Conservation (phyloP, 345 rosid species). For the Clarkia xantiana region DNA sequence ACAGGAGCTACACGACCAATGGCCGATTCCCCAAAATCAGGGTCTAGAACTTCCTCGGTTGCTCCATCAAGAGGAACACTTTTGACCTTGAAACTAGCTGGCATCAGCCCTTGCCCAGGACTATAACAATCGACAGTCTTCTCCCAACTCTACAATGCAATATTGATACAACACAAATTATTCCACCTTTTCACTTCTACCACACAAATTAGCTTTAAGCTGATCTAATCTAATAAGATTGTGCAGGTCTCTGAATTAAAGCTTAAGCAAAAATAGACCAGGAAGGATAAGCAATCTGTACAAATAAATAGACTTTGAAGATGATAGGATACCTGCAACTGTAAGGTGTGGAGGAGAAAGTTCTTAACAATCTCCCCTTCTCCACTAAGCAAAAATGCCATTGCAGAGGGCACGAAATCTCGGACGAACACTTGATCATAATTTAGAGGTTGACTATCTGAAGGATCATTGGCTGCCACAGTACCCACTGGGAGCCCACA, state of each 20-base stretch:
- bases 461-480: slow-evolving; percentile 66
- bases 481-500: slow-evolving; percentile 84
- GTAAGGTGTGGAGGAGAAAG: slow-evolving; percentile 85
- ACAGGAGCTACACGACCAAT: slow-evolving; percentile 97
- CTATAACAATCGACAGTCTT: slow-evolving; percentile 95
- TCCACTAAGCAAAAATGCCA: slow-evolving; percentile 79
- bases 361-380: slow-evolving; percentile 83
- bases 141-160: slow-evolving; percentile 77
- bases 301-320: slow-evolving; percentile 3
- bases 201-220: no score
- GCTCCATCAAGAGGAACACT: slow-evolving; percentile 51
- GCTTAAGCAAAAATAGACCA: no score
- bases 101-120: slow-evolving; percentile 97
- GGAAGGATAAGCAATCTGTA: no score
- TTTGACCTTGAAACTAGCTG: slow-evolving; percentile 88
- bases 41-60: slow-evolving; percentile 70
- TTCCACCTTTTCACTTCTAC: no score
- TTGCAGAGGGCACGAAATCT: slow-evolving; percentile 91
- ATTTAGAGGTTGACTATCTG: slow-evolving; percentile 56
- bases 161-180: neutral
- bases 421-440: slow-evolving; percentile 95
- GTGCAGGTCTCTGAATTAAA: no score
- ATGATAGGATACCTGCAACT: slow-evolving; percentile 56
- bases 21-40: slow-evolving; percentile 95
- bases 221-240: no score